Percentiles rank a stretch among this genome's conserved stretches.
Conservation (phyloP, 768 basidiomycete species). For the Chlorophyllum brunneum region DNA sequence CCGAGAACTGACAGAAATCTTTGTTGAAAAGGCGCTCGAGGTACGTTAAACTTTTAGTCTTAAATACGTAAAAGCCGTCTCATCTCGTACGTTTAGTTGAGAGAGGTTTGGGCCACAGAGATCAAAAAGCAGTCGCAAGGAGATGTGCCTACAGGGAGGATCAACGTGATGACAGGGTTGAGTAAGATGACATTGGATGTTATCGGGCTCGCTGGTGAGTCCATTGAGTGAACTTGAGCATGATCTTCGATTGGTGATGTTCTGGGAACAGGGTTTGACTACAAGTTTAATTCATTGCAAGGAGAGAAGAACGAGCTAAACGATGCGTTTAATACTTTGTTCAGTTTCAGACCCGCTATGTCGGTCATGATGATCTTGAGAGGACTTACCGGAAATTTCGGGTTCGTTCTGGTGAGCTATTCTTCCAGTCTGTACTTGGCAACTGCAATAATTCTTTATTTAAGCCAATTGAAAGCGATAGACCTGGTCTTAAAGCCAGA, state of each 20-base stretch:
- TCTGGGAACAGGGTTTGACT: slow-evolving; percentile 26
- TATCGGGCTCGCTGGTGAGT: slow-evolving; percentile 48
- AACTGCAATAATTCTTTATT: neutral
- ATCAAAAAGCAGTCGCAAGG: slow-evolving; percentile 18
- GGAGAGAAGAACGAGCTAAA: slow-evolving; percentile 45
- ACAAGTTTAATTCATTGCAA: slow-evolving; percentile 30
- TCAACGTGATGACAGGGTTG: slow-evolving; percentile 65
- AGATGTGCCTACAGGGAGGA: slow-evolving; percentile 23
- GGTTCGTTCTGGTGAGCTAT: neutral
- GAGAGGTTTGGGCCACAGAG: slow-evolving; percentile 42
- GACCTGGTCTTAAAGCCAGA: slow-evolving; percentile 26
- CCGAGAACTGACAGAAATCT: slow-evolving; percentile 51
- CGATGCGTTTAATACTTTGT: slow-evolving; percentile 48
- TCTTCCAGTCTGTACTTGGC: neutral
- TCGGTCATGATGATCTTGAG: slow-evolving; percentile 29
- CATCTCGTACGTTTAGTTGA: slow-evolving; percentile 30
- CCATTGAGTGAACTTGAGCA: too few species aligned
- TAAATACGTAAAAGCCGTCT: neutral
- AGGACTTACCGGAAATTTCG: slow-evolving; percentile 29
- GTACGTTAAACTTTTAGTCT: slow-evolving; percentile 24
- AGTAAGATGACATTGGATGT: slow-evolving; percentile 70
- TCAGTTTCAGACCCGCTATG: slow-evolving; percentile 37
- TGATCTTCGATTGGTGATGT: neutral
- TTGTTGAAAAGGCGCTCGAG: slow-evolving; percentile 50
- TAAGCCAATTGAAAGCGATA: slow-evolving; percentile 30